Percentiles rank a stretch among this genome's conserved stretches.
These are phyloP conservation scores for Solanum aculeatissimum DNA, from an alignment of 305 asterid genomes.

Conservation along the genomic window DNA sequence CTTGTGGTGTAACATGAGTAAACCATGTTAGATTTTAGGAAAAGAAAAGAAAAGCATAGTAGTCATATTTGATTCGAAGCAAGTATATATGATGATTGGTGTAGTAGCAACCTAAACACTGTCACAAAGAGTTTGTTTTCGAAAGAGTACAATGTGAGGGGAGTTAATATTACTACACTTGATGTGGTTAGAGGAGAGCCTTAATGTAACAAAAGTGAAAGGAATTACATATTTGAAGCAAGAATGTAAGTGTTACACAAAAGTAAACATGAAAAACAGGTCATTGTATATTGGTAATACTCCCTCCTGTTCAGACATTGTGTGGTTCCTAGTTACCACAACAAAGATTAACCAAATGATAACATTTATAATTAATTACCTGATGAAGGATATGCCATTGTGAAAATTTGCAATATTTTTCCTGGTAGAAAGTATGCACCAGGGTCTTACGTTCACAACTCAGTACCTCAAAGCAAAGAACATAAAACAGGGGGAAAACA, in stretches of 20 bases:
- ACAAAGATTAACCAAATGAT: background rate
- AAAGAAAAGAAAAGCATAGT: no score
- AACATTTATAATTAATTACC: no score
- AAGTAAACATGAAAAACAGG: background rate
- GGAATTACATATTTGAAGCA: background rate
- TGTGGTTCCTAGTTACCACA: background rate
- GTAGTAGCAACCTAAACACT: no score
- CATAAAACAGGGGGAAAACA: no score
- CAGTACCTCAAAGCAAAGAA: no score
- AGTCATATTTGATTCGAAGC: no score
- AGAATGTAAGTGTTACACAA: no score
- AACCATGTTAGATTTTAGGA: no score
- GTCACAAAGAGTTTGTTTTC: background rate
- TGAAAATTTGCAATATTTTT: background rate
- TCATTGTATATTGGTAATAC: background rate
- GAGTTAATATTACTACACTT: background rate
- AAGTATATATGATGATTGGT: no score
- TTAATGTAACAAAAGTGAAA: background rate
- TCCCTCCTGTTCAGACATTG: background rate
- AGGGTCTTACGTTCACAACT: background rate
- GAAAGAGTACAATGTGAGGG: background rate
- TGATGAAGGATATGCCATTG: background rate
- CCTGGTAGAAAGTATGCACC: background rate
- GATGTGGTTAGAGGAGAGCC: background rate
- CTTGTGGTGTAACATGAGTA: no score